These are phyloP conservation scores for Trematosphaeria pertusa DNA, from an alignment of 2,329 filamentous ascomycete species.

Conservation along the genomic window DNA sequence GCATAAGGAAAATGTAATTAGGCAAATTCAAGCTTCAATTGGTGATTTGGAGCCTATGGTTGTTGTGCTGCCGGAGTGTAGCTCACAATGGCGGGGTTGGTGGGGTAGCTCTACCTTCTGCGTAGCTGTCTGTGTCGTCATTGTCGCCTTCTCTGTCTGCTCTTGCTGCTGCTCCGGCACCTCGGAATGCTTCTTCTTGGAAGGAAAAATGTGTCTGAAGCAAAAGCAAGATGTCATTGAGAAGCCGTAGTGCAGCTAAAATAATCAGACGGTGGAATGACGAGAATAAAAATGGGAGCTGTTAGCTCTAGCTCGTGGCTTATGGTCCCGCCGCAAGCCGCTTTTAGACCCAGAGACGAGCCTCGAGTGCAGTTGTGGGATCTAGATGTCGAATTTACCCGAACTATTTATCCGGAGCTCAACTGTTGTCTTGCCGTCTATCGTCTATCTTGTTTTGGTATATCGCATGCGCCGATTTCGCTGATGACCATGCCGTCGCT, in stretches of 20 bases:
- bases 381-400: constrained; percentile 38
- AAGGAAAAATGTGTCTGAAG: constrained; percentile 22
- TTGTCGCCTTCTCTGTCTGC: constrained; percentile 21
- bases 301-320: constrained; percentile 30
- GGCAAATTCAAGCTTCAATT: constrained; percentile 3
- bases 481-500: constrained; percentile 22
- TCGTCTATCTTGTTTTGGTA: constrained; percentile 18
- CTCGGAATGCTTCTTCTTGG: constrained; percentile 16
- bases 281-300: constrained; percentile 32
- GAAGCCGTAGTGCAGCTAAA: constrained; percentile 12
- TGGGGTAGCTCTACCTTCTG: constrained; percentile 45
- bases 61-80: constrained; percentile 13
- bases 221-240: constrained; percentile 26
- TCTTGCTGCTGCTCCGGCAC: constrained; percentile 12
- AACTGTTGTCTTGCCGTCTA: constrained; percentile 22
- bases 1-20: constrained; percentile 14
- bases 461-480: constrained; percentile 32
- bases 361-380: constrained; percentile 27
- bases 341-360: constrained; percentile 23
- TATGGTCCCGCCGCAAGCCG: constrained; percentile 33
- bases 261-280: constrained; percentile 27
- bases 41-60: constrained; percentile 3
- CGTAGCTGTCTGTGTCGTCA: constrained; percentile 37
- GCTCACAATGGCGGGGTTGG: constrained; percentile 37
- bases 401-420: constrained; percentile 43